Conservation (phyloP, 345 rosid species). For the Aethionema arabicum region DNA sequence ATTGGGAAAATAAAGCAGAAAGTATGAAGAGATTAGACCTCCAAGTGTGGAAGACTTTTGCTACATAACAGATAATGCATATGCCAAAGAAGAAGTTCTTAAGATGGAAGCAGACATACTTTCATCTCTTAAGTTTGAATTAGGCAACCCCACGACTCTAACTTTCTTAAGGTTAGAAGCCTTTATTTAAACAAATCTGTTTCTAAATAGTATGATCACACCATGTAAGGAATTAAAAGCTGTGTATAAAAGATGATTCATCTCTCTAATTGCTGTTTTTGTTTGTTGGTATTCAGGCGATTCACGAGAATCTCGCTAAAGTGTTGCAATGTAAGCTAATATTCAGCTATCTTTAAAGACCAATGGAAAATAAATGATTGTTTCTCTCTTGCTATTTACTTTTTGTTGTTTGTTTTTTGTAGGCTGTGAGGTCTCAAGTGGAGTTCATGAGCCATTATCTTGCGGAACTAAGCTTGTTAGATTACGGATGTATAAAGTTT, state of each 20-base stretch:
- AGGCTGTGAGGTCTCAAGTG: slow-evolving; percentile 43
- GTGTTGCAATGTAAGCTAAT: slow-evolving; percentile 42
- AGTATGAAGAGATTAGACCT: slow-evolving; percentile 70
- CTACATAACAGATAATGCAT: slow-evolving; percentile 69
- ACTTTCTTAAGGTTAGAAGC: slow-evolving; percentile 51
- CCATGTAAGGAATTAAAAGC: not conserved
- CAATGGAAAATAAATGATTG: not conserved
- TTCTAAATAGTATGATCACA: not conserved
- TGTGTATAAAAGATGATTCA: not conserved
- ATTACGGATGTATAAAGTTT: slow-evolving; percentile 54
- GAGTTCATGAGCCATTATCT: slow-evolving; percentile 65
- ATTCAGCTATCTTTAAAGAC: not conserved
- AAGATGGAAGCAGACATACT: slow-evolving; percentile 63
- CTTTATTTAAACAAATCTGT: not conserved
- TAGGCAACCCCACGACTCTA: slow-evolving; percentile 60
- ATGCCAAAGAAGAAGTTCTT: slow-evolving; percentile 59
- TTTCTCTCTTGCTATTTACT: not conserved
- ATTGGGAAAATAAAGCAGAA: slow-evolving; percentile 35
- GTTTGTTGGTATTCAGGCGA: slow-evolving; percentile 41
- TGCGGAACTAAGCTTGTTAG: slow-evolving; percentile 69
- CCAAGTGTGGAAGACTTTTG: slow-evolving; percentile 71
- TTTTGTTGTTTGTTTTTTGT: slow-evolving; percentile 12
- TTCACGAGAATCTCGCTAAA: slow-evolving; percentile 46
- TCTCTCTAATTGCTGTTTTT: not conserved
- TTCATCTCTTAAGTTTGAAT: slow-evolving; percentile 50